Percentiles rank a stretch among this genome's conserved stretches.
phyloP scores from a whole-genome alignment of 1,284 basidiomycete species.

The Pseudozyma thailandica region DNA sequence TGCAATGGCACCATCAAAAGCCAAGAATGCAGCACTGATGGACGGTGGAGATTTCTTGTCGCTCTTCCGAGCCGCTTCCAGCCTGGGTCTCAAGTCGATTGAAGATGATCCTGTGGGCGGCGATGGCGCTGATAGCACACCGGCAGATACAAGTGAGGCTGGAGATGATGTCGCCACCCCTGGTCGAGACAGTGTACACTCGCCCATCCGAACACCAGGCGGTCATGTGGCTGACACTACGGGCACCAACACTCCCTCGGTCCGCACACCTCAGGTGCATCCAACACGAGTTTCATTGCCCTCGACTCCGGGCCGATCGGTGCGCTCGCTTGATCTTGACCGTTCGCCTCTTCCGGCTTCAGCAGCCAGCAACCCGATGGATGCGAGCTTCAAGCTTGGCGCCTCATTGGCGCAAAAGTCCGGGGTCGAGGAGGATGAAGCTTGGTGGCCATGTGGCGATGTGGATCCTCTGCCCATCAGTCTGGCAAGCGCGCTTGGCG shows the following conservation, averaged over 20 bases:
- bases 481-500: slow-evolving; percentile 51
- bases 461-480: slow-evolving; percentile 58
- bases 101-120: background rate
- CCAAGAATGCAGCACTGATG: slow-evolving; percentile 15
- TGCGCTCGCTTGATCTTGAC: slow-evolving; percentile 41
- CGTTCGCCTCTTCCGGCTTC: slow-evolving; percentile 20
- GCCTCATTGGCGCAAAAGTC: slow-evolving; percentile 21
- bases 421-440: slow-evolving; percentile 33
- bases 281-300: slow-evolving; percentile 25
- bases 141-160: slow-evolving; percentile 1
- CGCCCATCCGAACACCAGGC: slow-evolving; percentile 5
- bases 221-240: slow-evolving; percentile 19
- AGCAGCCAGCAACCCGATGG: slow-evolving; percentile 31
- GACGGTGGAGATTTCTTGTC: slow-evolving; percentile 29
- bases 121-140: background rate
- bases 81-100: slow-evolving; percentile 21
- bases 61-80: slow-evolving; percentile 29
- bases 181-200: slow-evolving; percentile 13
- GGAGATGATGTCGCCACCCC: slow-evolving; percentile 17
- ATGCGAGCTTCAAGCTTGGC: slow-evolving; percentile 38
- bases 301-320: slow-evolving; percentile 26
- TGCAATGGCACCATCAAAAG: slow-evolving; percentile 7
- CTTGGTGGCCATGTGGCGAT: slow-evolving; percentile 58
- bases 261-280: slow-evolving; percentile 30
- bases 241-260: slow-evolving; percentile 27